A percentile compares a stretch with the other conserved stretches of the same genome.
phyloP scores from a whole-genome alignment of 140 eudicot genomes.

The Eryngium alpinum region DNA sequence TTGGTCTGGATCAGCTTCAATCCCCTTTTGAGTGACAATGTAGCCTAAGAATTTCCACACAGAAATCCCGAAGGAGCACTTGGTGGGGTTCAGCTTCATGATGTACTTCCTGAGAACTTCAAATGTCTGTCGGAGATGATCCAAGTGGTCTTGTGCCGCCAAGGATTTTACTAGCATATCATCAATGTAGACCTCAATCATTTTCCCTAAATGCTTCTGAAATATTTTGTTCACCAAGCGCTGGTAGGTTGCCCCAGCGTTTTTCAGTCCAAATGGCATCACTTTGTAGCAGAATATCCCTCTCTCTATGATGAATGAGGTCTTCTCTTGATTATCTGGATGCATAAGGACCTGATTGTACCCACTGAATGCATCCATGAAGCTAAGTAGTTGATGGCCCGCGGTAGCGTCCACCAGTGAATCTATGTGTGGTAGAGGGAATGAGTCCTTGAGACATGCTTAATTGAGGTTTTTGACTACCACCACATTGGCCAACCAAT shows the following conservation, averaged over 20 bases:
- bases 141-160: not conserved
- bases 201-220: not conserved
- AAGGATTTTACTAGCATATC: not conserved
- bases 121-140: not conserved
- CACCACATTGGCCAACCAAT: not conserved
- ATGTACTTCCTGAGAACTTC: not conserved
- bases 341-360: not conserved
- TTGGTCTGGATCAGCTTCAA: not conserved
- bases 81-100: not conserved
- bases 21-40: not conserved
- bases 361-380: not conserved
- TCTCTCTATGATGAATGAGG: not conserved
- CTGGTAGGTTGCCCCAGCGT: not conserved
- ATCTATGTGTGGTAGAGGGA: not conserved
- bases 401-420: not conserved
- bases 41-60: not conserved
- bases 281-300: not conserved
- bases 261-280: not conserved
- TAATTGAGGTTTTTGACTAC: not conserved
- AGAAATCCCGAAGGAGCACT: not conserved
- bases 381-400: not conserved
- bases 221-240: not conserved
- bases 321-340: not conserved
- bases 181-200: not conserved
- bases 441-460: not conserved